These are phyloP conservation scores for Candida xiaguanensis DNA, from an alignment of 805 yeast genomes.

Conservation along the genomic window DNA sequence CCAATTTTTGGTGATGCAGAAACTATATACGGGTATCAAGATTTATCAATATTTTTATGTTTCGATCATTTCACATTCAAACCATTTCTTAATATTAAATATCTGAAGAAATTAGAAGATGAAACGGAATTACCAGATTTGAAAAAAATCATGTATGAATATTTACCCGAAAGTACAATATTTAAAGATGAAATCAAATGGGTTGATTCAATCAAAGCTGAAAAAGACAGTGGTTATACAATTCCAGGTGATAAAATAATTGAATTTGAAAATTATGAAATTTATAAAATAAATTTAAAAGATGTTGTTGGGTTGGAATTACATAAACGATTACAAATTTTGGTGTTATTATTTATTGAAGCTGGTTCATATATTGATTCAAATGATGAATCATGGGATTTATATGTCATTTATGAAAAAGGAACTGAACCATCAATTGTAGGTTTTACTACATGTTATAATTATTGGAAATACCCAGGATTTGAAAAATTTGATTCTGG, in stretches of 20 bases:
- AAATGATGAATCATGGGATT: constrained; percentile 75
- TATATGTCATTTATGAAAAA: constrained; percentile 49
- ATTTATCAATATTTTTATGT: constrained; percentile 57
- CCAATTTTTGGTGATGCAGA: constrained; percentile 93
- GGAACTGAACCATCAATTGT: constrained; percentile 44
- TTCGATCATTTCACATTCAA: constrained; percentile 72
- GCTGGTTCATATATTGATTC: constrained; percentile 88
- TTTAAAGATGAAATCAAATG: constrained; percentile 64
- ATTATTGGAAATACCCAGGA: constrained; percentile 74
- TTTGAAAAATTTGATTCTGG: constrained; percentile 47
- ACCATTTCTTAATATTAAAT: constrained; percentile 67
- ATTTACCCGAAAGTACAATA: constrained; percentile 59
- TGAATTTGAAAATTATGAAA: constrained; percentile 38
- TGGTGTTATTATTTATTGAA: constrained; percentile 82
- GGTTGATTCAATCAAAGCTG: constrained; percentile 53
- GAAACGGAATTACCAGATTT: constrained; percentile 56
- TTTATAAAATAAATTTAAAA: constrained; percentile 48
- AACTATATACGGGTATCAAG: constrained; percentile 78
- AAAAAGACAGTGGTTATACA: constrained; percentile 34
- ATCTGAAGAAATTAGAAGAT: constrained; percentile 47
- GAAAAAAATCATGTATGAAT: constrained; percentile 47
- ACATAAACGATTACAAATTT: constrained; percentile 69
- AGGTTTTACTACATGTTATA: constrained; percentile 82
- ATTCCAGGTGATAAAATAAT: constrained; percentile 38
- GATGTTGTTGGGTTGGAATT: constrained; percentile 45